Percentiles rank a stretch among this genome's conserved stretches.
These are phyloP conservation scores for Leishmania aethiopica DNA, from an alignment of 208 protist genomes.

Conservation along the genomic window DNA sequence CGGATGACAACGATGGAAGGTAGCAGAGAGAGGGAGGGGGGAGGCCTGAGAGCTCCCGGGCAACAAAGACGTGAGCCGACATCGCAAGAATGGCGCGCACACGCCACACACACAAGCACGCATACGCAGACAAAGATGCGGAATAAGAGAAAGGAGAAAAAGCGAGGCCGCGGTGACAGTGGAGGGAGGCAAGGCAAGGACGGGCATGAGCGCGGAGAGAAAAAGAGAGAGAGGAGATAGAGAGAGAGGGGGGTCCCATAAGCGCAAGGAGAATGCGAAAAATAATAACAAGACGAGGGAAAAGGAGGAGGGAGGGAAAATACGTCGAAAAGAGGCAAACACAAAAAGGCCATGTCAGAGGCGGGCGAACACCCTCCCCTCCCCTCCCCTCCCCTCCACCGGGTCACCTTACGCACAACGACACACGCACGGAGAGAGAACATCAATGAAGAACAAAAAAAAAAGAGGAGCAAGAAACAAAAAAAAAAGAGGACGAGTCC, in stretches of 20 bases:
- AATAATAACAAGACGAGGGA: constrained; percentile 1
- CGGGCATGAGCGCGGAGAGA: background rate
- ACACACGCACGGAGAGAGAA: background rate
- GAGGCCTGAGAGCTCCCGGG: background rate
- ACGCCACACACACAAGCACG: background rate
- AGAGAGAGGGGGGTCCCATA: background rate
- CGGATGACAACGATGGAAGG: background rate
- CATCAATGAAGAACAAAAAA: background rate
- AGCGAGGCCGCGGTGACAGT: background rate
- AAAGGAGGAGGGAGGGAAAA: constrained; percentile 2
- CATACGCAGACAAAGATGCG: background rate
- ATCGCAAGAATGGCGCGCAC: background rate
- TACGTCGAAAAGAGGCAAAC: background rate
- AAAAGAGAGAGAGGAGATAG: constrained; percentile 1
- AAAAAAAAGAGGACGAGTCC: constrained; percentile 3
- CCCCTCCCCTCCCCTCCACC: no score
- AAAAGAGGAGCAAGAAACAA: background rate
- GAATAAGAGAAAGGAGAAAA: background rate
- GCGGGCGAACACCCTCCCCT: background rate
- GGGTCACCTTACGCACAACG: background rate
- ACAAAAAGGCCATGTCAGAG: background rate
- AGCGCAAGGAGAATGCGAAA: constrained; percentile 10
- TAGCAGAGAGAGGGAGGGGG: background rate
- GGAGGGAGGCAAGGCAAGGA: background rate
- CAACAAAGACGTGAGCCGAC: background rate